Evolutionary conservation across 2,329 filamentous ascomycete species (phyloP).

Genomic region (Aspergillus versicolor): DNA sequence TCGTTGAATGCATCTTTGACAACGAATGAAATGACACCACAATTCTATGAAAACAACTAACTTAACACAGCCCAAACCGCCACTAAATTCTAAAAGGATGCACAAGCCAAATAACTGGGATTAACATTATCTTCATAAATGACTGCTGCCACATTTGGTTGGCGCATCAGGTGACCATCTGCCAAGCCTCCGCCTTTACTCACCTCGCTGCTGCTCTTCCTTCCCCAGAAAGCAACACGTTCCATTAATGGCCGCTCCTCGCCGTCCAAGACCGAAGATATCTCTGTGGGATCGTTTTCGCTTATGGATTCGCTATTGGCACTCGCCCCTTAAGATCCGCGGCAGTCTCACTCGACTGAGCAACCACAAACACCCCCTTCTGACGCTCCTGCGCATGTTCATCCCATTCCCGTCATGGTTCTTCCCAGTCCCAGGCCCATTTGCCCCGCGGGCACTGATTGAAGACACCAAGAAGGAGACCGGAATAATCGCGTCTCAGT

Average conservation of each 20-base stretch:
- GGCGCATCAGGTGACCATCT: too few relatives aligned
- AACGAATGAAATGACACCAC: too few relatives aligned
- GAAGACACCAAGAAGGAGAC: slow-evolving; percentile 13
- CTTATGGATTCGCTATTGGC: slow-evolving; percentile 16
- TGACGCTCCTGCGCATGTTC: slow-evolving; percentile 22
- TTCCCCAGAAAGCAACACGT: not conserved
- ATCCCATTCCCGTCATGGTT: slow-evolving; percentile 26
- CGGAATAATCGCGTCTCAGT: slow-evolving; percentile 7
- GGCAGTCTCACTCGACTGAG: slow-evolving; percentile 21
- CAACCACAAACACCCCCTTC: slow-evolving; percentile 19
- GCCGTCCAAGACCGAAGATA: slow-evolving; percentile 14
- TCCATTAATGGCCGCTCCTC: not conserved
- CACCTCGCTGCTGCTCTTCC: too few relatives aligned
- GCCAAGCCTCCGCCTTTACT: too few relatives aligned
- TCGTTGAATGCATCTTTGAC: too few relatives aligned
- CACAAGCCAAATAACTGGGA: too few relatives aligned
- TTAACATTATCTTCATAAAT: too few relatives aligned
- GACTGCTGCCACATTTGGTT: too few relatives aligned
- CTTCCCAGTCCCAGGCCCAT: slow-evolving; percentile 23
- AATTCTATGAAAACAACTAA: too few relatives aligned
- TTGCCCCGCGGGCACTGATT: slow-evolving; percentile 16
- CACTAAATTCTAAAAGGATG: too few relatives aligned
- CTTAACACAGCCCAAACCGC: too few relatives aligned
- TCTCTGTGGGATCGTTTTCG: slow-evolving; percentile 15
- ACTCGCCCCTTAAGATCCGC: slow-evolving; percentile 22